Conservation (phyloP, 495 filamentous ascomycete species). For the Annulohypoxylon stygium region DNA sequence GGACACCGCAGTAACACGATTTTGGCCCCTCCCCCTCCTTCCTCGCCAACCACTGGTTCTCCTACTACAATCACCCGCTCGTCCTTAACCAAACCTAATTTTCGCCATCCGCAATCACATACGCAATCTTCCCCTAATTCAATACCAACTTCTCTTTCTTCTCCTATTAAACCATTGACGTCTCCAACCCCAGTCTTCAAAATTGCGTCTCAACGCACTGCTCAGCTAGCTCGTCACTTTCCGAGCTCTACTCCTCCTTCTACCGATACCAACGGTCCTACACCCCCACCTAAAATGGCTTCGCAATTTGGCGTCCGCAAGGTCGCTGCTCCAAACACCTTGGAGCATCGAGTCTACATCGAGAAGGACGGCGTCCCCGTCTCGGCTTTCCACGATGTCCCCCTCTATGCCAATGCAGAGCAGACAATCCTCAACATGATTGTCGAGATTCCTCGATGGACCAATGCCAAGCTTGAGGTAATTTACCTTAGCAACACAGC, state of each 20-base stretch:
- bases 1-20: slow-evolving; percentile 37
- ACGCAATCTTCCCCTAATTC: slow-evolving; percentile 38
- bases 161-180: background rate
- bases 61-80: slow-evolving; percentile 27
- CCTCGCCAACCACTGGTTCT: slow-evolving; percentile 24
- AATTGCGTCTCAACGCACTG: slow-evolving; percentile 62
- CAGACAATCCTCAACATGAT: slow-evolving; percentile 98
- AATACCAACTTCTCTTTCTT: slow-evolving; percentile 39
- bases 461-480: slow-evolving; percentile 99
- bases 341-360: slow-evolving; percentile 97
- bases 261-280: slow-evolving; percentile 27
- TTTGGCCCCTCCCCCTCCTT: slow-evolving; percentile 58
- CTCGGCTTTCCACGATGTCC: slow-evolving; percentile 98
- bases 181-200: slow-evolving; percentile 48
- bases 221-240: slow-evolving; percentile 70
- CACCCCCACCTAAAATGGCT: slow-evolving; percentile 65
- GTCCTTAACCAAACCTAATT: slow-evolving; percentile 44
- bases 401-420: slow-evolving; percentile 94
- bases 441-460: slow-evolving; percentile 99
- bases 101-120: slow-evolving; percentile 38
- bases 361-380: slow-evolving; percentile 96
- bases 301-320: slow-evolving; percentile 79
- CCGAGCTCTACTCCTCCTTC: slow-evolving; percentile 54
- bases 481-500: slow-evolving; percentile 42
- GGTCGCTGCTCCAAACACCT: slow-evolving; percentile 88